A percentile compares a stretch with the other conserved stretches of the same genome.
These are phyloP conservation scores for Acanthamoeba divionensis DNA, from an alignment of 208 protist species.

Conservation along the genomic window DNA sequence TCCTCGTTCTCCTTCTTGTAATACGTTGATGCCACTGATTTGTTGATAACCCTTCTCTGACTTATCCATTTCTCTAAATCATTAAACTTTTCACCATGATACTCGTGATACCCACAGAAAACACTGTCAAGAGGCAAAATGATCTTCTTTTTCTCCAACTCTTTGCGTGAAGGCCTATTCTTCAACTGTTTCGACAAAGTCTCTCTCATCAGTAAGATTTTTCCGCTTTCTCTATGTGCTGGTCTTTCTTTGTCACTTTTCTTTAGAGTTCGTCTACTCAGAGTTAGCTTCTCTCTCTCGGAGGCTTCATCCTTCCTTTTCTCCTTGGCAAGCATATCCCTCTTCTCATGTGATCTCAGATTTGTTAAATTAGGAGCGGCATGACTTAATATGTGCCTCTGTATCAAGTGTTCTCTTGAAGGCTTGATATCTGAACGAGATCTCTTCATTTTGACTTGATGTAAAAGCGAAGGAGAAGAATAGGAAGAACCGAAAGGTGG, in stretches of 20 bases:
- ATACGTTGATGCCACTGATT: neutral
- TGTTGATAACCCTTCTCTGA: neutral
- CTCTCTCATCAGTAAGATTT: neutral
- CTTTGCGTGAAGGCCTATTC: neutral
- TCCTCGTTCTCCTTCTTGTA: neutral
- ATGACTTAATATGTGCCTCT: slow-evolving; percentile 9
- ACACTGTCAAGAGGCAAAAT: slow-evolving; percentile 10
- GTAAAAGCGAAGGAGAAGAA: too few relatives aligned
- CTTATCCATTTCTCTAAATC: neutral
- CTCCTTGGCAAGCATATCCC: too few relatives aligned
- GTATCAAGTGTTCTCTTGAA: slow-evolving; percentile 7
- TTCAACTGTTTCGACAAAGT: neutral
- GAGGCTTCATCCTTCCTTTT: too few relatives aligned
- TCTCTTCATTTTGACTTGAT: too few relatives aligned
- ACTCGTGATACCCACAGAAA: neutral
- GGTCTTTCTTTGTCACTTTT: too few relatives aligned
- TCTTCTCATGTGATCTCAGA: too few relatives aligned
- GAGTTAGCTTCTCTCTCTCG: too few relatives aligned
- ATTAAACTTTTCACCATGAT: slow-evolving; percentile 10
- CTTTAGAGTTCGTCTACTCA: too few relatives aligned
- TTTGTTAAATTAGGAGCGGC: slow-evolving; percentile 18
- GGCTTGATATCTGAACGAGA: too few relatives aligned
- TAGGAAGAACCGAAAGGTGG: too few relatives aligned
- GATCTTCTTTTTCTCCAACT: neutral
- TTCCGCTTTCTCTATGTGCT: too few relatives aligned